phyloP scores from a whole-genome alignment of 2,329 filamentous ascomycete genomes.

The Botryotinia calthae region DNA sequence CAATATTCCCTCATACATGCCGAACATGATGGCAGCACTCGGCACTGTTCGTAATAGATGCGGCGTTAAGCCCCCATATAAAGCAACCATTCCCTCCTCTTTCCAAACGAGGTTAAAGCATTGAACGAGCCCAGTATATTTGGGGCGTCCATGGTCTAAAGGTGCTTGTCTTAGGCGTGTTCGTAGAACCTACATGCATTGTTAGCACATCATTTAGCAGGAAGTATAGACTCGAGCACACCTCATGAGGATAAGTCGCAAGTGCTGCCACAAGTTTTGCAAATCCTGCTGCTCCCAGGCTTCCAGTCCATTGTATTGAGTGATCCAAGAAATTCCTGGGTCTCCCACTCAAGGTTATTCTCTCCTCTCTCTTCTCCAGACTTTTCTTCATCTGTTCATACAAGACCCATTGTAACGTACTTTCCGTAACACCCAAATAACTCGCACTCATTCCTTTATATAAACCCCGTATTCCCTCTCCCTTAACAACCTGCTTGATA shows the following conservation, averaged over 20 bases:
- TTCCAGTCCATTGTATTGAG: slow-evolving; percentile 74
- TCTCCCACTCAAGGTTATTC: slow-evolving; percentile 56
- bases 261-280: slow-evolving; percentile 85
- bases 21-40: slow-evolving; percentile 94
- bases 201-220: slow-evolving; percentile 15
- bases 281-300: slow-evolving; percentile 72
- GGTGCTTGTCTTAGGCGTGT: slow-evolving; percentile 85
- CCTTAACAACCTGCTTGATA: slow-evolving; percentile 72
- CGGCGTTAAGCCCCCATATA: slow-evolving; percentile 89
- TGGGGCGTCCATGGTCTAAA: slow-evolving; percentile 65
- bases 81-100: slow-evolving; percentile 79
- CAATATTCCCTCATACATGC: slow-evolving; percentile 60
- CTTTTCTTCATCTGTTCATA: slow-evolving; percentile 87
- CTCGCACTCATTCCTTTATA: slow-evolving; percentile 91
- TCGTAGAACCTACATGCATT: slow-evolving; percentile 61
- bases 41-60: slow-evolving; percentile 90
- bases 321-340: slow-evolving; percentile 69
- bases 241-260: slow-evolving; percentile 89
- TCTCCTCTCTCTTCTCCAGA: slow-evolving; percentile 63
- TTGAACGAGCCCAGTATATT: slow-evolving; percentile 85
- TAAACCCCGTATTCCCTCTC: slow-evolving; percentile 77
- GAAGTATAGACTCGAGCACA: slow-evolving; percentile 41
- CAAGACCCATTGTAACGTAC: slow-evolving; percentile 87
- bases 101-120: slow-evolving; percentile 86
- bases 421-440: slow-evolving; percentile 88